These are phyloP conservation scores for Torrubiella hemipterigena DNA, from an alignment of 2,329 filamentous ascomycete genomes.

Conservation along the genomic window DNA sequence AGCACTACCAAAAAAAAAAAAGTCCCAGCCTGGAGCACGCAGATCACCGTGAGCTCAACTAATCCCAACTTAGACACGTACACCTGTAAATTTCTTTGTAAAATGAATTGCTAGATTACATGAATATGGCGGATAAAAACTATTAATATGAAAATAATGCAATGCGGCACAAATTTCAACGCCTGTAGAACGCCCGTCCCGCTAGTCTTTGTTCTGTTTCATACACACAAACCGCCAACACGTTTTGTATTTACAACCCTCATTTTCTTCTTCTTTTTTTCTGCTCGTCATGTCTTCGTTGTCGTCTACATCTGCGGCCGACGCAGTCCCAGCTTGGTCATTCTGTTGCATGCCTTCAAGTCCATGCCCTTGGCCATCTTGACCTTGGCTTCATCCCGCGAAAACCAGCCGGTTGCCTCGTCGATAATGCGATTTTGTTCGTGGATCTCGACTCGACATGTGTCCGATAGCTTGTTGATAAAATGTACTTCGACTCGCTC, in stretches of 20 bases:
- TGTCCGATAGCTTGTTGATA: slow-evolving; percentile 50
- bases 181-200: no score
- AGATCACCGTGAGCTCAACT: no score
- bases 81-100: no score
- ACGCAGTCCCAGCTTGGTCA: slow-evolving; percentile 41
- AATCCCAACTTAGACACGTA: no score
- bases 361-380: slow-evolving; percentile 61
- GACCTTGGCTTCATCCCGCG: slow-evolving; percentile 61
- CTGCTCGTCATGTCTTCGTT: slow-evolving; percentile 1
- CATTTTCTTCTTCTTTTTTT: not conserved
- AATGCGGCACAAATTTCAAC: no score
- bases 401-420: slow-evolving; percentile 80
- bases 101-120: no score
- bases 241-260: not conserved
- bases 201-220: no score
- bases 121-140: no score
- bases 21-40: no score
- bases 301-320: slow-evolving; percentile 19
- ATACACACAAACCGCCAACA: slow-evolving; percentile 1
- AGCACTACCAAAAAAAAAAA: no score
- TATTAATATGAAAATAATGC: no score
- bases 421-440: slow-evolving; percentile 57
- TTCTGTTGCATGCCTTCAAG: no score
- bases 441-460: slow-evolving; percentile 65
- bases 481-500: slow-evolving; percentile 63